Percentiles rank a stretch among this genome's conserved stretches.
Evolutionary conservation across 352 stramenopile genomes (phyloP).

Genomic region (Pythium aristosporum): DNA sequence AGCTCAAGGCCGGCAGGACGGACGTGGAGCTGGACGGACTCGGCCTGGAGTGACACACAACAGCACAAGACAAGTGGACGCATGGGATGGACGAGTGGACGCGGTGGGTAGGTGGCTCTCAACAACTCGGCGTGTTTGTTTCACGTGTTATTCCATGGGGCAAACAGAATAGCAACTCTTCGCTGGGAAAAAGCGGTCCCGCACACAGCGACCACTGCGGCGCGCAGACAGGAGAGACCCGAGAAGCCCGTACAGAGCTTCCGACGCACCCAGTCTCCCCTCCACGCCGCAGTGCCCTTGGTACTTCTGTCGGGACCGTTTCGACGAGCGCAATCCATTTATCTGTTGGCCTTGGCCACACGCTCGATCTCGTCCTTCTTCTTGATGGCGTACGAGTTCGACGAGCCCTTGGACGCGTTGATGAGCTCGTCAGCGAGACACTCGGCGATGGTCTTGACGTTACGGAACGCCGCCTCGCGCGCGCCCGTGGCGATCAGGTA

Average conservation of each 20-base stretch:
- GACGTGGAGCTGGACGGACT: constrained; percentile 73
- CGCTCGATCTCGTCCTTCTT: constrained; percentile 99
- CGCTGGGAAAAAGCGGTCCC: constrained; percentile 4
- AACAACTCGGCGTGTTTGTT: constrained; percentile 80
- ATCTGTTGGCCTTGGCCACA: constrained; percentile 99
- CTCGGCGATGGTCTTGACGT: constrained; percentile 99
- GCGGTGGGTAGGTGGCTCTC: constrained; percentile 49
- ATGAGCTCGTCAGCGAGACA: constrained; percentile 99
- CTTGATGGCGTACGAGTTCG: constrained; percentile 99
- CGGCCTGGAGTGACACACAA: constrained; percentile 36
- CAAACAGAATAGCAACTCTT: constrained; percentile 19
- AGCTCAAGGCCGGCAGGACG: constrained; percentile 60
- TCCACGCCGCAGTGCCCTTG: not conserved
- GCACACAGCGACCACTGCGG: not conserved
- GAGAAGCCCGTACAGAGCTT: not conserved
- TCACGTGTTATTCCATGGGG: constrained; percentile 32
- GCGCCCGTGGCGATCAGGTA: constrained; percentile 98
- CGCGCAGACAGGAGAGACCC: not conserved
- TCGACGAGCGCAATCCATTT: constrained; percentile 53
- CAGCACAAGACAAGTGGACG: constrained; percentile 11
- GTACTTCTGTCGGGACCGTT: not conserved
- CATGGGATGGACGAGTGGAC: constrained; percentile 9
- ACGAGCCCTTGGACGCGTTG: constrained; percentile 99
- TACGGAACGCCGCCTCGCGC: constrained; percentile 98
- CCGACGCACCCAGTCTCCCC: not conserved